Evolutionary conservation across 139 green algal species (phyloP).

Genomic region (Choricystis sp.): DNA sequence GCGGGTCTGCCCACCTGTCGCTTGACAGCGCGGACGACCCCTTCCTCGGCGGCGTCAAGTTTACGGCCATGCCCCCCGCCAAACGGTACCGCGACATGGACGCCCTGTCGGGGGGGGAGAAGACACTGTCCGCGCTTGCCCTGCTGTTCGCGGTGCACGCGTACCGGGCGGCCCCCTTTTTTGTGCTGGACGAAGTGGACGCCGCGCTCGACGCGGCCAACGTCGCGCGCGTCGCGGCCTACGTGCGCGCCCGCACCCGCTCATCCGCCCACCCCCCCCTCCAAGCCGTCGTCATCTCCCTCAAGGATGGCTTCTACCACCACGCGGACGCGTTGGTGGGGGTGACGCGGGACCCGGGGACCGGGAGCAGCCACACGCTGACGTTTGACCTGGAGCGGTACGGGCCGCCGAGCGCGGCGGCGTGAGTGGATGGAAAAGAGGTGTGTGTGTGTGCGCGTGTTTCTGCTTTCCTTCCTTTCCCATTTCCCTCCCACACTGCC

Average conservation of each 20-base stretch:
- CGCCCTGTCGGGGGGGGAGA: slow-evolving; percentile 73
- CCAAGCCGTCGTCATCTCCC: slow-evolving; percentile 76
- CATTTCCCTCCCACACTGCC: no score
- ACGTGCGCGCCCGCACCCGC: slow-evolving; percentile 32
- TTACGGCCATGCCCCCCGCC: slow-evolving; percentile 85
- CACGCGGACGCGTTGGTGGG: slow-evolving; percentile 88
- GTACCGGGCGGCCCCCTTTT: slow-evolving; percentile 86
- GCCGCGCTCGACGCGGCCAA: slow-evolving; percentile 89
- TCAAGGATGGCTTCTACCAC: slow-evolving; percentile 96
- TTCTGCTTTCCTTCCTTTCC: no score
- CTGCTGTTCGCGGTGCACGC: slow-evolving; percentile 94
- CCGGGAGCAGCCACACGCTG: slow-evolving; percentile 36
- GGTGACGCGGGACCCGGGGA: slow-evolving; percentile 45
- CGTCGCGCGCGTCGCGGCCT: slow-evolving; percentile 77
- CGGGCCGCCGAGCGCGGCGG: slow-evolving; percentile 3
- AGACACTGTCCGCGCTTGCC: slow-evolving; percentile 86
- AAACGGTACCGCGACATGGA: slow-evolving; percentile 98
- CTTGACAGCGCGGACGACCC: slow-evolving; percentile 73
- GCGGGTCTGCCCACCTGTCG: slow-evolving; percentile 69
- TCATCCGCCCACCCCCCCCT: not conserved
- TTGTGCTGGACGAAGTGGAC: slow-evolving; percentile 94
- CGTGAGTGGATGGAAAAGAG: no score
- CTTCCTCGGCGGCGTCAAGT: slow-evolving; percentile 78
- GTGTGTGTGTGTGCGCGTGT: no score
- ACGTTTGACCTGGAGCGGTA: slow-evolving; percentile 65